A percentile compares a stretch with the other conserved stretches of the same genome.
These are phyloP conservation scores for Boletus rex-veris DNA, from an alignment of 768 basidiomycete species.

Conservation along the genomic window DNA sequence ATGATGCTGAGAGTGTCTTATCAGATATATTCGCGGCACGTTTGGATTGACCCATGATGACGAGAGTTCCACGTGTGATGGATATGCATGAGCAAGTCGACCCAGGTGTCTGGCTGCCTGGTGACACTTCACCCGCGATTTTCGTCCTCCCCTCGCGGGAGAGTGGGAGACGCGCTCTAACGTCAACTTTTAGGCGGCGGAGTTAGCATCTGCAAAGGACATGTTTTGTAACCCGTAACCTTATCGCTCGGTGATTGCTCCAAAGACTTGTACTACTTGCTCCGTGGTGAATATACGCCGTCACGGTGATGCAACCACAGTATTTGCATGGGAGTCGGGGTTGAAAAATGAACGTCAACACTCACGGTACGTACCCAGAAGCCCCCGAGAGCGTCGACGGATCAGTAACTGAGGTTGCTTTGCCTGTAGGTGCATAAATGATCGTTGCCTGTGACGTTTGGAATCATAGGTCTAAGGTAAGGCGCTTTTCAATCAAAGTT, in stretches of 20 bases:
- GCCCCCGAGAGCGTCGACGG: neutral
- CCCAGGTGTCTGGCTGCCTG: neutral
- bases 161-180: neutral
- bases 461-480: neutral
- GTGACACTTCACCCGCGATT: neutral
- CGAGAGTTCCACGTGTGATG: neutral
- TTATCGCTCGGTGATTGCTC: neutral
- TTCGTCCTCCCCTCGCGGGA: neutral
- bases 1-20: neutral
- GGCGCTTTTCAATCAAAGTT: conserved; percentile 5
- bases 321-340: neutral
- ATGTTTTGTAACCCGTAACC: neutral
- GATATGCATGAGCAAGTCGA: neutral
- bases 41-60: neutral
- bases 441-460: conserved; percentile 18
- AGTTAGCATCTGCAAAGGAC: neutral
- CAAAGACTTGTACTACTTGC: neutral
- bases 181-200: neutral
- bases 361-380: neutral
- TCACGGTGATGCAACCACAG: neutral
- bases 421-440: neutral
- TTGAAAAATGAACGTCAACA: neutral
- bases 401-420: conserved; percentile 8
- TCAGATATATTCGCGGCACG: neutral
- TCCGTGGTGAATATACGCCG: neutral